Conservation (phyloP, 2,329 filamentous ascomycete species). For the Aspergillus carbonarius region DNA sequence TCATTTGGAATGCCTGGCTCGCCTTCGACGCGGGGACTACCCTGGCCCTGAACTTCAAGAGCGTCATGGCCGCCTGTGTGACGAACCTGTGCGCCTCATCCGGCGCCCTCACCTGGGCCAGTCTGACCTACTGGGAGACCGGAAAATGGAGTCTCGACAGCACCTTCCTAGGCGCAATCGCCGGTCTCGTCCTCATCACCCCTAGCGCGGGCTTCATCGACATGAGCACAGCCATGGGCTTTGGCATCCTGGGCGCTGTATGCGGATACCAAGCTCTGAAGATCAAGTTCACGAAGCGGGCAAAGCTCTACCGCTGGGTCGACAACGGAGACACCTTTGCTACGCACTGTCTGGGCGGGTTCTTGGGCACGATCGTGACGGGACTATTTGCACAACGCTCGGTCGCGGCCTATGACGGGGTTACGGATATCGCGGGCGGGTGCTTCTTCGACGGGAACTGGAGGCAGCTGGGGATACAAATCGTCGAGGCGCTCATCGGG, state of each 20-base stretch:
- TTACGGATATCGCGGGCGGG: conserved; percentile 50
- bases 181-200: conserved; percentile 55
- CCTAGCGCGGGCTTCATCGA: conserved; percentile 53
- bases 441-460: conserved; percentile 56
- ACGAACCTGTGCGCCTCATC: conserved; percentile 52
- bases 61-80: conserved; percentile 51
- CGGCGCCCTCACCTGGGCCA: conserved; percentile 49
- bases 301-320: conserved; percentile 51
- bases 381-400: conserved; percentile 53
- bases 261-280: conserved; percentile 53
- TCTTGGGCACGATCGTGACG: conserved; percentile 52
- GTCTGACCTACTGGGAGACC: conserved; percentile 45
- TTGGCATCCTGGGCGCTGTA: conserved; percentile 49
- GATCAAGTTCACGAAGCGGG: conserved; percentile 54
- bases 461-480: conserved; percentile 51
- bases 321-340: conserved; percentile 58
- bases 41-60: conserved; percentile 51
- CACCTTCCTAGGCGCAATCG: conserved; percentile 55
- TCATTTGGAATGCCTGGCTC: conserved; percentile 54
- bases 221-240: conserved; percentile 50
- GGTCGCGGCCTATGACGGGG: conserved; percentile 52
- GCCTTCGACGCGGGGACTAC: conserved; percentile 54
- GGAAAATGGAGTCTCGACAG: conserved; percentile 51
- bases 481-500: conserved; percentile 53
- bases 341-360: conserved; percentile 54